Percentiles rank a stretch among this genome's conserved stretches.
These are phyloP conservation scores for Euclidium syriacum DNA, from an alignment of 345 rosid species.

Conservation along the genomic window DNA sequence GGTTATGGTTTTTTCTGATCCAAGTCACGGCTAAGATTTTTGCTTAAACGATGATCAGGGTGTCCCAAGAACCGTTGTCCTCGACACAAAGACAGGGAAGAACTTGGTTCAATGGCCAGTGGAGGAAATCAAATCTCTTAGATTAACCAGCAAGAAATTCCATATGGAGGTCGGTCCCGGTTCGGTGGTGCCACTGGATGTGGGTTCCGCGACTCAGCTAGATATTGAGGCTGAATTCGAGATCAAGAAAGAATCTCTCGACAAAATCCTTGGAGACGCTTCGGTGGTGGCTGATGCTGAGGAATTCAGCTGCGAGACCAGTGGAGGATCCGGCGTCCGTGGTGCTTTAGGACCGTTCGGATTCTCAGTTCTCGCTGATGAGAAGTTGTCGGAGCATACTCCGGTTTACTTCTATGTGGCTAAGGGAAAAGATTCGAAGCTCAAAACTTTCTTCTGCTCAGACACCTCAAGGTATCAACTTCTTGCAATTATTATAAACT, in stretches of 20 bases:
- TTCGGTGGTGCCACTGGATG: slow-evolving; percentile 46
- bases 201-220: slow-evolving; percentile 59
- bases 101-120: slow-evolving; percentile 85
- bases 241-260: slow-evolving; percentile 47
- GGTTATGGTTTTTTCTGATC: neutral
- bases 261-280: slow-evolving; percentile 28
- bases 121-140: slow-evolving; percentile 71
- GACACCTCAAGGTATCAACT: slow-evolving; percentile 60
- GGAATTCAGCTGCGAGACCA: slow-evolving; percentile 50
- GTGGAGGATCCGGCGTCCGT: slow-evolving; percentile 54
- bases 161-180: slow-evolving; percentile 53
- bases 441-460: slow-evolving; percentile 68
- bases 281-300: slow-evolving; percentile 23
- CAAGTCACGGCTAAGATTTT: neutral
- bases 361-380: slow-evolving; percentile 67
- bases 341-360: slow-evolving; percentile 92
- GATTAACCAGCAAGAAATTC: slow-evolving; percentile 47
- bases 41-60: slow-evolving; percentile 33
- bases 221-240: slow-evolving; percentile 72
- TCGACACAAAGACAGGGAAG: slow-evolving; percentile 60
- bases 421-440: slow-evolving; percentile 47
- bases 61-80: slow-evolving; percentile 62
- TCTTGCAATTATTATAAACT: neutral
- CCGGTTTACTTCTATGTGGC: slow-evolving; percentile 79
- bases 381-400: slow-evolving; percentile 56